Evolutionary conservation across 495 filamentous ascomycete species (phyloP), one percentile per base, ranked within the genome.

Genomic region (Aspergillus funiculosus): DNA sequence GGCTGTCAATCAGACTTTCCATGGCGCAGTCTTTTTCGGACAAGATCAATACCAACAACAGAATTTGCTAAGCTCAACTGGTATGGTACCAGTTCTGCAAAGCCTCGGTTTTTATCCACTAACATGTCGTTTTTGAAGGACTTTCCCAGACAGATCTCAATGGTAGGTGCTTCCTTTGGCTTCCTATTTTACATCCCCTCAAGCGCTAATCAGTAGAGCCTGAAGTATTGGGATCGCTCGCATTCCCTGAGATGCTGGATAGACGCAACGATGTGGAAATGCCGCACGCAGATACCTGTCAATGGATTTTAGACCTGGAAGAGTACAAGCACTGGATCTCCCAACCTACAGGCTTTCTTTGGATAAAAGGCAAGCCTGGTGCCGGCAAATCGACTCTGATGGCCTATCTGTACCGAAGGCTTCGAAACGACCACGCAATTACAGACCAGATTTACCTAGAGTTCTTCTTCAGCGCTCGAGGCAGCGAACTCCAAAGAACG

Each of bases 291-390:
- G 59, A 51, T 49, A 67, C 68, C 17, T 71, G 63, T 51, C 31
- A 51, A 36, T 73, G 67, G 67, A 51, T 75, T 14, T 51, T 66
- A 9, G 13, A 48, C 37, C 51, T 67, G n/a, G 29, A 53, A 0
- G 40, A 50, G 10, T 75, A 63, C 34, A 48, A 42, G 20, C 56
- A 28, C 5, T 75, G 70, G 72, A 28, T 48, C 13, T 31, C 50
- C 14, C n/a, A 52, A 49, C 9, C 43, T 24, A n/a, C 17, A 9
- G 49, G 53, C 38, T 38, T 75, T 9, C 57, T 75, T 7, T 76
- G 72, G 74, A 64, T 76, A 25, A 68, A 68, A 41, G 73, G 73
- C 14, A 77, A 73, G 39, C 70, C 71, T 3, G 71, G 73, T 15
- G 64, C 65, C 7, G 72, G 73, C 0, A 76, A 76, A 57, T 74